These are phyloP conservation scores for Aegilops longissima DNA, from an alignment of 176 grass and related monocot species.

Conservation along the genomic window DNA sequence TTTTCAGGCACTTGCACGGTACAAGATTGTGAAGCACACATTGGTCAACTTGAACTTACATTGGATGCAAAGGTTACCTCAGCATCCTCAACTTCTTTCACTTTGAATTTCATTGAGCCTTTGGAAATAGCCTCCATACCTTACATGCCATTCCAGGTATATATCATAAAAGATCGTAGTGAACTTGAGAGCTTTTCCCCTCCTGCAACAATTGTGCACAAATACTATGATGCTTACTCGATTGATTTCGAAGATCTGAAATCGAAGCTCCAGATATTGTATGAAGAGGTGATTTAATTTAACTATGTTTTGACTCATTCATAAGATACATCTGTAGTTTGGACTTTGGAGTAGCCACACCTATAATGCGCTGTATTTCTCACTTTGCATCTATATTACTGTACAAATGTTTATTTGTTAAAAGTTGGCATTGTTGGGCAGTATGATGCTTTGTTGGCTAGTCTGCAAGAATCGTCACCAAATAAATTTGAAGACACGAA, in stretches of 20 bases:
- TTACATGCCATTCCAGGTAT: constrained; percentile 45
- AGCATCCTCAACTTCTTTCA: background rate
- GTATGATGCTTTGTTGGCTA: constrained; percentile 47
- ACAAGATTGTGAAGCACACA: constrained; percentile 48
- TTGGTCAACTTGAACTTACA: constrained; percentile 52
- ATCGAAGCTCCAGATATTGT: constrained; percentile 44
- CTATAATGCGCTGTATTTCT: background rate
- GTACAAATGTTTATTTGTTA: constrained; percentile 7
- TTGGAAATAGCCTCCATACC: constrained; percentile 5
- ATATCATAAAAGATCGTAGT: constrained; percentile 46
- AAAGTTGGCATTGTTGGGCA: constrained; percentile 28
- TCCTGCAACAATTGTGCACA: constrained; percentile 40
- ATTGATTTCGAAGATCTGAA: constrained; percentile 47
- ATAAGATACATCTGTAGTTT: constrained; percentile 7
- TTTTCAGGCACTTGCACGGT: constrained; percentile 42
- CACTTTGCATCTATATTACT: background rate
- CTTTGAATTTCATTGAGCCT: constrained; percentile 13
- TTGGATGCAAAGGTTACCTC: constrained; percentile 51
- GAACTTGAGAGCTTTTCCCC: constrained; percentile 50
- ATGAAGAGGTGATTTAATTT: constrained; percentile 44
- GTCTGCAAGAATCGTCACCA: constrained; percentile 54
- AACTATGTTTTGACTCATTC: constrained; percentile 11
- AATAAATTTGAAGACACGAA: constrained; percentile 67
- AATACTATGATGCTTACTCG: constrained; percentile 62
- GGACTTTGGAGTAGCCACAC: constrained; percentile 4